Evolutionary conservation across 257 asterid genomes (phyloP).

Genomic region (Lavandula angustifolia): DNA sequence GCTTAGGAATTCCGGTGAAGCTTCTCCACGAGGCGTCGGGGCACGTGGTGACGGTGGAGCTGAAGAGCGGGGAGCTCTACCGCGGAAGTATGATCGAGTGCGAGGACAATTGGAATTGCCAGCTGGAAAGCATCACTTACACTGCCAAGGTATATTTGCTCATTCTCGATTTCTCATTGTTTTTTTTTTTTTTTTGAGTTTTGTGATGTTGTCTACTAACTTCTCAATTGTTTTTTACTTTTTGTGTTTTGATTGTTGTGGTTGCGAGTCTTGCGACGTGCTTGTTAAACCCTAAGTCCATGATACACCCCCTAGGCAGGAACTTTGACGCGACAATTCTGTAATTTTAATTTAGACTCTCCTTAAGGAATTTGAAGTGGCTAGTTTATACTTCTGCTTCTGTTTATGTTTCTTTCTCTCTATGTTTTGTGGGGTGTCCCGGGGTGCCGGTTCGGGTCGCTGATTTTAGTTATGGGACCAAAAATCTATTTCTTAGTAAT

Average conservation of each 20-base stretch:
- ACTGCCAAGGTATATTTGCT: constrained; percentile 50
- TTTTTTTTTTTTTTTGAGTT: not conserved
- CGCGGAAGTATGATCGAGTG: constrained; percentile 89
- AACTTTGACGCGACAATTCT: constrained; percentile 10
- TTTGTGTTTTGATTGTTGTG: not conserved
- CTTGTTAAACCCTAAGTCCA: constrained; percentile 34
- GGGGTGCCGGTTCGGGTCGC: no score
- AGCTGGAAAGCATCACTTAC: constrained; percentile 58
- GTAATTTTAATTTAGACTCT: not conserved
- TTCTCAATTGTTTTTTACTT: not conserved
- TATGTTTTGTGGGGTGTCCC: no score
- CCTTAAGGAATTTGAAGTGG: no score
- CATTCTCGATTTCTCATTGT: not conserved
- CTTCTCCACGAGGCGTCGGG: constrained; percentile 97
- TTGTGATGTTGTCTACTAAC: not conserved
- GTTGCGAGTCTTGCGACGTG: constrained; percentile 5
- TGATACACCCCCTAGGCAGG: constrained; percentile 29
- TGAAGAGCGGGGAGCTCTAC: constrained; percentile 92
- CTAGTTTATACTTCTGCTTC: no score
- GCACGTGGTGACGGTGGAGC: constrained; percentile 86
- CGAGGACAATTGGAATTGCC: constrained; percentile 68
- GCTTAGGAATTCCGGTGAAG: constrained; percentile 98
- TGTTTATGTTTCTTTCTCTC: no score
- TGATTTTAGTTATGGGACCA: no score
- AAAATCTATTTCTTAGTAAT: no score